Evolutionary conservation across 2,329 filamentous ascomycete species (phyloP), one percentile per base, ranked within the genome.

Genomic region (Cladosporium oxysporum): DNA sequence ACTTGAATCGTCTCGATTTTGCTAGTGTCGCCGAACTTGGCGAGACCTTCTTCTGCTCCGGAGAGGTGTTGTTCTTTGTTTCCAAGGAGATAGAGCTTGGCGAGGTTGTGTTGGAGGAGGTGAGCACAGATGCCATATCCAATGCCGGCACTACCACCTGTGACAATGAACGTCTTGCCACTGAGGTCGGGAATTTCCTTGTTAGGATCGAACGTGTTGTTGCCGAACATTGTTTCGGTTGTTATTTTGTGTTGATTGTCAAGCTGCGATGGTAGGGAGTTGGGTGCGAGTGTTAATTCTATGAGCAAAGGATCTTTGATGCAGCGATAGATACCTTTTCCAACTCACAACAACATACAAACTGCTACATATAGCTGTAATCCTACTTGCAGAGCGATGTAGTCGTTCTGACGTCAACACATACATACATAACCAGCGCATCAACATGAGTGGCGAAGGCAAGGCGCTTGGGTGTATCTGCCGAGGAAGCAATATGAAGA

Each of bases 41-140:
- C 72, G 1, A 84, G 74, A 3, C 76, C 76, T 61, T 80, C 74
- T 53, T 80, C 71, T 0, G 82, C 82, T 65, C 82, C 79, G 21
- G 77, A 70, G n/a, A 81, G 77, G 70, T 84, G 81, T 26, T 83
- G 74, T 69, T 82, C 79, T 57, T 84, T 83, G 66, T 81, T 82
- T 21, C 81, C 81, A 4, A 85, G 76, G 3, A 85, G 75, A 66
- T 83, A 83, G 57, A 85, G 78, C 66, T 79, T 82, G 4, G 75
- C 72, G 1, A 80, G 75, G 55, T 81, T 81, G 71, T 84, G 82
- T 69, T 84, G 80, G 3, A 85, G 79, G n/a, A 85, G 73, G 67
- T 85, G 83, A 8, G 83, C 82, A 31, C 80, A 77, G 55, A 85
- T 84, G 28, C 82, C 83, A 66, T 80, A 84, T 18, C 83, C 71